Evolutionary conservation across 1,139 yeast species (phyloP).

Genomic region (Kluyveromyces sp.): DNA sequence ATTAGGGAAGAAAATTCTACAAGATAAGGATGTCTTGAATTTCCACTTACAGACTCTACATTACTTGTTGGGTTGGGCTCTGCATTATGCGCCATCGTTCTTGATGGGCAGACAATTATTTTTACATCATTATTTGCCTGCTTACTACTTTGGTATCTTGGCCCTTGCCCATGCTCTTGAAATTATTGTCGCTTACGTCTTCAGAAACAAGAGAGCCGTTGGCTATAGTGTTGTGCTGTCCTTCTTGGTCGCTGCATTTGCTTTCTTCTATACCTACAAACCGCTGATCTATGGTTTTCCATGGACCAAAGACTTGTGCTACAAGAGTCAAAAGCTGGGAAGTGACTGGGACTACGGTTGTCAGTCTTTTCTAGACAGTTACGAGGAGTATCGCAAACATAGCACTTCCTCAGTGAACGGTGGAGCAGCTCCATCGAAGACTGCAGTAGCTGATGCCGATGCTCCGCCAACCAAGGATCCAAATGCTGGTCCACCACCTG

Average conservation of each 20-base stretch:
- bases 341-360: conserved; percentile 85
- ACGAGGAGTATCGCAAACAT: conserved; percentile 22
- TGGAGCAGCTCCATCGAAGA: conserved; percentile 4
- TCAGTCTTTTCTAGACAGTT: conserved; percentile 35
- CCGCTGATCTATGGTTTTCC: conserved; percentile 74
- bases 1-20: conserved; percentile 44
- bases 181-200: conserved; percentile 45
- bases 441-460: conserved; percentile 10
- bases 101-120: conserved; percentile 92
- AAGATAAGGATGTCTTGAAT: conserved; percentile 52
- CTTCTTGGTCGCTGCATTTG: conserved; percentile 45
- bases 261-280: conserved; percentile 57
- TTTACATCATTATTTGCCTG: conserved; percentile 87
- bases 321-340: conserved; percentile 46
- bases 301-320: conserved; percentile 72
- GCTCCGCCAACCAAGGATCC: conserved; percentile 6
- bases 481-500: conserved; percentile 2
- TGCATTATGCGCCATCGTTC: conserved; percentile 83
- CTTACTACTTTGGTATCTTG: conserved; percentile 80
- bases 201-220: conserved; percentile 36
- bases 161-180: conserved; percentile 81
- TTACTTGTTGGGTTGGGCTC: conserved; percentile 71
- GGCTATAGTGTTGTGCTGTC: conserved; percentile 41
- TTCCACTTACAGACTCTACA: conserved; percentile 66
- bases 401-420: conserved; percentile 8